phyloP scores from a whole-genome alignment of 2,329 filamentous ascomycete species.

The Grosmannia huntii region DNA sequence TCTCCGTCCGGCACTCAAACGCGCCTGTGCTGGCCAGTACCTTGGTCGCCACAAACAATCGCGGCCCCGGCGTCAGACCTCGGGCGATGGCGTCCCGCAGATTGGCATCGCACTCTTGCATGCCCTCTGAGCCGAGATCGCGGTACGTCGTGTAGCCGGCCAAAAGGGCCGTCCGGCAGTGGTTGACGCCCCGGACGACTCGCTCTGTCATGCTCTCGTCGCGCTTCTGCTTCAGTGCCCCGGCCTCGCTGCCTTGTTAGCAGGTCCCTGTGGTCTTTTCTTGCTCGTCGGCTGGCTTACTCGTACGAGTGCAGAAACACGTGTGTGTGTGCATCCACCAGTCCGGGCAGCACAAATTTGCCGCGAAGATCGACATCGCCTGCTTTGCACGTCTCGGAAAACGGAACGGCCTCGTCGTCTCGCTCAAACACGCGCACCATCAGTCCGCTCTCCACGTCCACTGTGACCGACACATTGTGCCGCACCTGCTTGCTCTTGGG shows the following conservation, averaged over 20 bases:
- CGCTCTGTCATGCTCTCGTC: constrained; percentile 45
- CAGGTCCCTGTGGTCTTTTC: not conserved
- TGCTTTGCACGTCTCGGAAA: constrained; percentile 7
- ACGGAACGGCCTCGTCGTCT: constrained; percentile 17
- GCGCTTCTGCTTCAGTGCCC: constrained; percentile 35
- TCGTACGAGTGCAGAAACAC: constrained; percentile 39
- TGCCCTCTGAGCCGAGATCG: constrained; percentile 41
- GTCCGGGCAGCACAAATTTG: constrained; percentile 35
- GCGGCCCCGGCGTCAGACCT: constrained; percentile 38
- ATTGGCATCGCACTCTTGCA: constrained; percentile 35
- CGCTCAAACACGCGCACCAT: constrained; percentile 19
- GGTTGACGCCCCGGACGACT: constrained; percentile 38
- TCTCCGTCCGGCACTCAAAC: constrained; percentile 38
- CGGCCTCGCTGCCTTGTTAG: constrained; percentile 21
- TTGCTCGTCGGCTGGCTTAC: constrained; percentile 13
- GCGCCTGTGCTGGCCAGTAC: constrained; percentile 35
- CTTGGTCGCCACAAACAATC: constrained; percentile 41
- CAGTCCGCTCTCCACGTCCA: constrained; percentile 25
- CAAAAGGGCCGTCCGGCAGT: constrained; percentile 36
- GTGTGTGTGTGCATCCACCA: constrained; percentile 43
- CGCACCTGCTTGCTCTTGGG: constrained; percentile 27
- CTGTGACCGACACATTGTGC: constrained; percentile 28
- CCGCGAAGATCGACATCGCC: constrained; percentile 42
- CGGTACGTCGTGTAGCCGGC: constrained; percentile 45
- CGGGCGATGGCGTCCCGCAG: constrained; percentile 41